phyloP scores from a whole-genome alignment of 1,284 basidiomycete species.

The Heterobasidion parviporum region DNA sequence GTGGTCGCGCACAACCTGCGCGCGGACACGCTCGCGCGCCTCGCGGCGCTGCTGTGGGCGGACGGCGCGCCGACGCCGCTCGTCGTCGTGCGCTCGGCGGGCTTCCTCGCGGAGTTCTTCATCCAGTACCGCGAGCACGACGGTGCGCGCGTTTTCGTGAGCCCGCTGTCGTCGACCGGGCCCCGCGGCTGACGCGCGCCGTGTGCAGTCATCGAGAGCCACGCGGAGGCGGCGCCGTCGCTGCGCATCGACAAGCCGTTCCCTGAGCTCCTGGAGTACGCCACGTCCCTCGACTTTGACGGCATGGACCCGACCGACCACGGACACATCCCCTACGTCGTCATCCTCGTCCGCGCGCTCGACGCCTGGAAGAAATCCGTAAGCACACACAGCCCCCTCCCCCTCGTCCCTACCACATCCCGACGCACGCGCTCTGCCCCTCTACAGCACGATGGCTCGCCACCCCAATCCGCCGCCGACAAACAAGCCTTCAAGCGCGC shows the following conservation, averaged over 20 bases:
- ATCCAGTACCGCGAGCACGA: conserved; percentile 84
- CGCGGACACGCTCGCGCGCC: conserved; percentile 41
- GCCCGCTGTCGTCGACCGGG: neutral
- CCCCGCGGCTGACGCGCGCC: conserved; percentile 1
- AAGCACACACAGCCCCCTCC: conserved; percentile 17
- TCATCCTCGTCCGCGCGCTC: conserved; percentile 79
- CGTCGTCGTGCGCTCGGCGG: conserved; percentile 73
- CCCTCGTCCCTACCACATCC: neutral
- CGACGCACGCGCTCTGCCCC: neutral
- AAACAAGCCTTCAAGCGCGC: conserved; percentile 72
- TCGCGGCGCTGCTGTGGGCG: conserved; percentile 66
- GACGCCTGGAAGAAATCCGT: conserved; percentile 75
- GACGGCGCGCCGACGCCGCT: conserved; percentile 53
- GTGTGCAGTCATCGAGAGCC: conserved; percentile 78
- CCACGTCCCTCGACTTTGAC: conserved; percentile 63
- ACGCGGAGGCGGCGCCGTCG: conserved; percentile 79
- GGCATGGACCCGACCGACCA: conserved; percentile 81
- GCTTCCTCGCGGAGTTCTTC: conserved; percentile 83
- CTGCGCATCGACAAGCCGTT: conserved; percentile 88
- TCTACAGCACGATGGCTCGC: conserved; percentile 51
- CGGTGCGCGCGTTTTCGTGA: conserved; percentile 38
- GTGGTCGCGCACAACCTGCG: conserved; percentile 82
- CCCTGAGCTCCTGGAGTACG: conserved; percentile 68
- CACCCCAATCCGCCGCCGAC: conserved; percentile 61
- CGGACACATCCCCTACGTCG: conserved; percentile 79